A percentile compares a stretch with the other conserved stretches of the same genome.
Conservation (phyloP, 805 yeast genomes). For the Gaillardinia entomophila region DNA sequence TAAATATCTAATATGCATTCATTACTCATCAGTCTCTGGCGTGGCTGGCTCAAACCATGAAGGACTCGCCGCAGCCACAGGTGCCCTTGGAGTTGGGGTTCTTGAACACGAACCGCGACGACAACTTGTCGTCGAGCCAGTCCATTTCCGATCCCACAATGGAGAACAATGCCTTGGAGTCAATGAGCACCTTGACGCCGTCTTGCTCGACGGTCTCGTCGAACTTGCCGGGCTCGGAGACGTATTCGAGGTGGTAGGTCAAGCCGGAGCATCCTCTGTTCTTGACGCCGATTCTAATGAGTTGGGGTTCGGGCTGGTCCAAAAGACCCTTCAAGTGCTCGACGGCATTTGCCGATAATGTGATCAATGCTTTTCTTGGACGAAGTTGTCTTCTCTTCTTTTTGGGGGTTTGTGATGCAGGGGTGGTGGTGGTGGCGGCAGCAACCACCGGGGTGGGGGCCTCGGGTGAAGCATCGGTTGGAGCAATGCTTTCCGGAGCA, state of each 20-base stretch:
- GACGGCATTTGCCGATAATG: constrained; percentile 72
- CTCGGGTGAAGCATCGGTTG: constrained; percentile 1
- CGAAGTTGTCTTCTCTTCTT: constrained; percentile 57
- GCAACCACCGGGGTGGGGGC: not conserved
- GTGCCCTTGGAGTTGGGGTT: constrained; percentile 97
- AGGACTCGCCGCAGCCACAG: constrained; percentile 98
- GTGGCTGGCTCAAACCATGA: constrained; percentile 65
- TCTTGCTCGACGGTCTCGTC: constrained; percentile 93
- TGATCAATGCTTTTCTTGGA: constrained; percentile 87
- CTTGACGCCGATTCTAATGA: constrained; percentile 88
- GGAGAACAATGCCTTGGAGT: constrained; percentile 91
- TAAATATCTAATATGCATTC: no score
- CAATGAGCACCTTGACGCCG: constrained; percentile 87
- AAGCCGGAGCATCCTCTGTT: constrained; percentile 97
- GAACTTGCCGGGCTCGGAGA: constrained; percentile 84
- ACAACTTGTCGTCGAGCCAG: constrained; percentile 90
- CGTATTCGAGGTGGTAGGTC: constrained; percentile 87
- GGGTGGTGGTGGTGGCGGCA: constrained; percentile 1
- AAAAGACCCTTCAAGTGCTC: constrained; percentile 61
- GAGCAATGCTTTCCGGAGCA: constrained; percentile 1
- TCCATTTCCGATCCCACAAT: constrained; percentile 98
- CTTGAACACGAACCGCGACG: constrained; percentile 83
- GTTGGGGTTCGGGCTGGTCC: constrained; percentile 80
- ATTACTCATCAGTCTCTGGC: not conserved
- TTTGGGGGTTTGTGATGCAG: constrained; percentile 9